phyloP scores from a whole-genome alignment of 495 filamentous ascomycete species.

The Trichoderma asperelloides region DNA sequence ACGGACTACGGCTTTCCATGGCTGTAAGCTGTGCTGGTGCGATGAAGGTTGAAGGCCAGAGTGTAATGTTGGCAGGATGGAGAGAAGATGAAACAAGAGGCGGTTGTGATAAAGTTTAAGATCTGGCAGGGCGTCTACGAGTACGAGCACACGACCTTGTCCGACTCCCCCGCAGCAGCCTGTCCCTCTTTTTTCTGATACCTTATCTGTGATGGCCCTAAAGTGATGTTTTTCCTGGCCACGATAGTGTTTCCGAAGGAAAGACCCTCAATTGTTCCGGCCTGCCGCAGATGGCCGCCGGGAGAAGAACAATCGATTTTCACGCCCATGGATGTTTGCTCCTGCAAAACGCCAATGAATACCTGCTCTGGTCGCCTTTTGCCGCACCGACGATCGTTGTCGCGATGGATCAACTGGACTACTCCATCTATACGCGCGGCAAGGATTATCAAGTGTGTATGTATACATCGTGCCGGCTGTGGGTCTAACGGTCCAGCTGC shows the following conservation, averaged over 20 bases:
- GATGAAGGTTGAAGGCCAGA: background rate
- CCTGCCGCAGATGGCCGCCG: background rate
- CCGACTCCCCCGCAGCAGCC: background rate
- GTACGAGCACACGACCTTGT: background rate
- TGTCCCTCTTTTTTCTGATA: conserved; percentile 3
- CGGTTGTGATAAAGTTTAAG: background rate
- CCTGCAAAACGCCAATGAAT: too few species aligned
- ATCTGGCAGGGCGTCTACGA: background rate
- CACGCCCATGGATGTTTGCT: too few species aligned
- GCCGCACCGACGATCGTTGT: too few species aligned
- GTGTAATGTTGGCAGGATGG: background rate
- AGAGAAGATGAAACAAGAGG: background rate
- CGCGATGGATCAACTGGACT: too few species aligned
- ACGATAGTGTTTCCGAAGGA: background rate
- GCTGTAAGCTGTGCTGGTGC: background rate
- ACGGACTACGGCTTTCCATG: conserved; percentile 12
- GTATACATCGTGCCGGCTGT: background rate
- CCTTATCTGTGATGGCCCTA: conserved; percentile 2
- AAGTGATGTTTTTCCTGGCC: background rate
- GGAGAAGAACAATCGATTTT: too few species aligned
- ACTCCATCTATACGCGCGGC: too few species aligned
- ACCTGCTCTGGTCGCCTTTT: too few species aligned
- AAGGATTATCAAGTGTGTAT: background rate
- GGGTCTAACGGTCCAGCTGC: background rate
- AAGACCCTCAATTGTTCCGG: conserved; percentile 6